Base-by-base conservation (phyloP, 2,329 filamentous ascomycete species). In the Beauveria asiatica region DNA sequence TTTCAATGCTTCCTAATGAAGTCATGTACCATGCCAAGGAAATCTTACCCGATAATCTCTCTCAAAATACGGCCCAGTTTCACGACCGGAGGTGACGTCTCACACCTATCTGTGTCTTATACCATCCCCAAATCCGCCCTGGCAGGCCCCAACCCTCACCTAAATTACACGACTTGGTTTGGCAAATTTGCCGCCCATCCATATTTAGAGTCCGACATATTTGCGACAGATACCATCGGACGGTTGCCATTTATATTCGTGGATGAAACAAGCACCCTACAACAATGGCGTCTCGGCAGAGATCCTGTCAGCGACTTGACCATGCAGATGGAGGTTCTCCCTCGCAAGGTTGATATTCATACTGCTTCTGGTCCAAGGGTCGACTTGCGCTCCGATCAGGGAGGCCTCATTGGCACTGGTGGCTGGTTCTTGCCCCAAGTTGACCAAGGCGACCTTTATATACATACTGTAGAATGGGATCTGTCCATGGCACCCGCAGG, bases 401-500 rank as follows among this genome's bases (percentile, higher is more conserved):
- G 55, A 33, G 60, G 60, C 3, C n/a, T 61, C 1, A 25, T 49
- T 6, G 63, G 62, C 10, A 57, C 49, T 13, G 63, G 61, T 0
- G 44, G 30, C 16, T 65, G 62, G 62, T 65, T 65, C 33, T 21
- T 65, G 41, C 63, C 63, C 6, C 51, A 60, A 19, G 45, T 64
- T 8, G 39, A 60, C 8, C 45, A 62, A 19, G 53, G 59, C n/a
- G 49, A 55, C 17, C 11, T 59, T 10, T 64, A 61, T 42, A 54
- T 39, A 10, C 51, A 61, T 37, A 33, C 55, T 8, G 62, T 65
- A 6, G 59, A 53, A 11, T 65, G 63, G 62, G 58, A 61, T 25
- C n/a, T 65, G n/a, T 51, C 57, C 8, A 23, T 23, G 25, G 62
- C 62, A 17, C 62, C 62, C 3, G 33, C 41, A 10, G 59, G 60